Conservation (phyloP, 2,329 filamentous ascomycete genomes). For the Pleurostoma richardsiae region DNA sequence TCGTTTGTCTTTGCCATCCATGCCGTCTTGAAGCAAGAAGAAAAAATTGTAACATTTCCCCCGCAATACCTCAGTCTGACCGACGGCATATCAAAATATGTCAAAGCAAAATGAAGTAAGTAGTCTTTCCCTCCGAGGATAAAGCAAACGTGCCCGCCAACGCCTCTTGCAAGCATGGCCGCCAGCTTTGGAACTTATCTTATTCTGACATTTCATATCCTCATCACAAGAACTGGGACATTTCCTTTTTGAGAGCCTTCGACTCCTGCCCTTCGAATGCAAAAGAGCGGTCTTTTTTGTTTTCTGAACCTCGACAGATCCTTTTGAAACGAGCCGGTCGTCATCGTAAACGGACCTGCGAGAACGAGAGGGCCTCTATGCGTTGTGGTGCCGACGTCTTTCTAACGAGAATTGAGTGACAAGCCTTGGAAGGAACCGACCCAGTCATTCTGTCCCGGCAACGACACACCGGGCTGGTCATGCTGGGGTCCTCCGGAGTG, state of each 20-base stretch:
- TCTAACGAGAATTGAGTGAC: slow-evolving; percentile 61
- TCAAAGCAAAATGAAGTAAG: not conserved
- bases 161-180: slow-evolving; percentile 4
- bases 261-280: slow-evolving; percentile 6
- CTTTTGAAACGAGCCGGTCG: slow-evolving; percentile 3
- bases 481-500: slow-evolving; percentile 24
- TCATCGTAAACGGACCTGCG: not conserved
- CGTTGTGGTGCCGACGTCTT: not conserved
- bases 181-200: slow-evolving; percentile 3
- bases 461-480: slow-evolving; percentile 33
- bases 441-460: slow-evolving; percentile 54
- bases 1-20: not conserved
- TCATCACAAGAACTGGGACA: slow-evolving; percentile 8
- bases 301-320: slow-evolving; percentile 2
- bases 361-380: not conserved
- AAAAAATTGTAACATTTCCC: slow-evolving; percentile 6
- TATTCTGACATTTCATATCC: slow-evolving; percentile 14
- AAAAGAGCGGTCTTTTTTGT: not conserved
- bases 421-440: slow-evolving; percentile 62
- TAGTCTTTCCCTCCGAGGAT: not conserved
- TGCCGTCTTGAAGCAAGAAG: slow-evolving; percentile 10
- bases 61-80: not conserved
- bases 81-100: not conserved
- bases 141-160: slow-evolving; percentile 5
- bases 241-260: slow-evolving; percentile 4